Base-by-base conservation (phyloP, 83 land plant species). In the Picea mariana region DNA sequence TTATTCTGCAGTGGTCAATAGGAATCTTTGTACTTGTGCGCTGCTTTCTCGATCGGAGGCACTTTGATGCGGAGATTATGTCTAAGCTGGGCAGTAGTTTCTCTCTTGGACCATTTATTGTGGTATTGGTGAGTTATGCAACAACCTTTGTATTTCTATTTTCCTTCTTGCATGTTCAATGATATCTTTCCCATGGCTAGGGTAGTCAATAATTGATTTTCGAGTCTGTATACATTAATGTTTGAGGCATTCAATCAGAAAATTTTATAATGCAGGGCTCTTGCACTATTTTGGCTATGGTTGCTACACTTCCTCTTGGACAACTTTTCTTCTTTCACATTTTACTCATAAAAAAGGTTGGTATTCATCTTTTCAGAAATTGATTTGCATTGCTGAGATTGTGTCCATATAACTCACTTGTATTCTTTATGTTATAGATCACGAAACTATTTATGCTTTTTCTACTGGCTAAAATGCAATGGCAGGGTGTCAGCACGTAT, bases 1-100 rank as follows among this genome's bases (percentile, higher is more conserved):
- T 97, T 89, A 80, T 96, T 79, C 80, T 95, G 69, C 94, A 97
- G 83, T 97, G 98, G 99, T 81, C 84, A 18, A 82, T 84, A 62
- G 99, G 99, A 78, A 85, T 97, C 68, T 86, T 91, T 69, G 99
- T 97, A 23, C 79, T 95, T 34, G 86, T 92, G 72, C 87, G 92
- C 65, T 97, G 99, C 88, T 94, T 97, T 82, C 72, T 91, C 12
- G 86, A 97, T 80, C 83, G 90, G 63, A 85, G 87, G 77, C 62
- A 79, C 38, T 92, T 90, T 72, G 73, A 88, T 81, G 86, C 80
- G 59, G 95, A 97, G 55, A 97, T 97, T 63, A 75, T 82, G 49
- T 55, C 90, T 66, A 95, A 94, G 87, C 84, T 97, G 44, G 99
- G 99, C 23, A 96, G 97, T 87, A 96, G 99, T 80, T 97, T 97